Percentiles rank a stretch among this genome's conserved stretches.
Conservation (phyloP, 1,284 basidiomycete species). For the Irpex lacteus region DNA sequence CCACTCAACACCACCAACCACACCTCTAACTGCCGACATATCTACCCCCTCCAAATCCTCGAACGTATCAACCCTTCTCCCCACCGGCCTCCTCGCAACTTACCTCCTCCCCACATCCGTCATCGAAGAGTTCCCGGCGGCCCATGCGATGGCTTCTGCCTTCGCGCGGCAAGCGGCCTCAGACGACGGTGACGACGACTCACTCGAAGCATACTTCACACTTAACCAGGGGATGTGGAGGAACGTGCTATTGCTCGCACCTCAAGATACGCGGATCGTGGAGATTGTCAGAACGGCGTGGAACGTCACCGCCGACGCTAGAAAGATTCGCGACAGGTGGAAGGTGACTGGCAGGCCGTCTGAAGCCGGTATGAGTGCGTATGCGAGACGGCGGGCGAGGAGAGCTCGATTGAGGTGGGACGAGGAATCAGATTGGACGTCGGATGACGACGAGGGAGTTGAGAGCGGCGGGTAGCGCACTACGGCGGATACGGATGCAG, state of each 20-base stretch:
- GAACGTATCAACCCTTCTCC: not conserved
- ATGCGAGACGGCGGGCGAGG: not conserved
- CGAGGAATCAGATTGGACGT: not conserved
- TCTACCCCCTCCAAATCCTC: not conserved
- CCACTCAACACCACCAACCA: not conserved
- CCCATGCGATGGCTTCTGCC: constrained; percentile 50
- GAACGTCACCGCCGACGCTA: constrained; percentile 49
- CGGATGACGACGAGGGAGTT: not conserved
- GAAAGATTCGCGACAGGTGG: constrained; percentile 12
- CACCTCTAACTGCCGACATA: not conserved
- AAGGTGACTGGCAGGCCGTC: not conserved
- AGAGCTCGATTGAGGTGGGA: not conserved
- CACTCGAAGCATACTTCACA: constrained; percentile 31
- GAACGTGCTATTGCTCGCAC: constrained; percentile 46
- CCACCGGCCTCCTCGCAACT: constrained; percentile 32
- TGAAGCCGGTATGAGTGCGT: not conserved
- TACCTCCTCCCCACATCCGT: constrained; percentile 37
- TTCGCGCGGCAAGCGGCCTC: constrained; percentile 29
- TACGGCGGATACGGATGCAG: not conserved
- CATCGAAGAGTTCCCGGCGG: constrained; percentile 47
- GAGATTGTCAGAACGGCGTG: constrained; percentile 46
- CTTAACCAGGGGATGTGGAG: constrained; percentile 51
- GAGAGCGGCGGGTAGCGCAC: not conserved
- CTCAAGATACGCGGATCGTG: constrained; percentile 35
- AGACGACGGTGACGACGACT: not conserved